Conservation (phyloP, 2,329 filamentous ascomycete species). For the Epichloe coenophiala region DNA sequence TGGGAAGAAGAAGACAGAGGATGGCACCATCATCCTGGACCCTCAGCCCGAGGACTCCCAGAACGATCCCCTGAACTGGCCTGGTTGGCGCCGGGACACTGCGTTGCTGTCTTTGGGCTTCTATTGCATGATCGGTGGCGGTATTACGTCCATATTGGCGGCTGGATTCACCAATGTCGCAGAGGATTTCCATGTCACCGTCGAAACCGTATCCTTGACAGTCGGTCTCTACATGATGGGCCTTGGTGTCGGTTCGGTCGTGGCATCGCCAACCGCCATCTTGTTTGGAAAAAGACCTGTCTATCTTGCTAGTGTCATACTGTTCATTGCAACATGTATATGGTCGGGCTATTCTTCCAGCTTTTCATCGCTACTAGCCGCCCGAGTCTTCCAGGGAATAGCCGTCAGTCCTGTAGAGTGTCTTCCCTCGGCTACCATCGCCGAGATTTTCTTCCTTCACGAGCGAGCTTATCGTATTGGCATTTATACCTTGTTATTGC, state of each 20-base stretch:
- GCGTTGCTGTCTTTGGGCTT: constrained; percentile 75
- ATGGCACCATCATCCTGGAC: constrained; percentile 75
- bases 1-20: constrained; percentile 60
- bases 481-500: constrained; percentile 77
- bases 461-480: constrained; percentile 87
- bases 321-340: constrained; percentile 65
- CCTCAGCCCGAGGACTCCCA: constrained; percentile 83
- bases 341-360: constrained; percentile 82
- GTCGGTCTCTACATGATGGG: constrained; percentile 94
- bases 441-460: constrained; percentile 92
- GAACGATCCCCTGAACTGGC: constrained; percentile 93
- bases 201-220: constrained; percentile 67
- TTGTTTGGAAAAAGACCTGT: constrained; percentile 82
- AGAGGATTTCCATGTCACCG: constrained; percentile 45
- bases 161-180: constrained; percentile 81
- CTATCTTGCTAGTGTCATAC: constrained; percentile 61
- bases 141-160: constrained; percentile 80
- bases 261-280: constrained; percentile 84
- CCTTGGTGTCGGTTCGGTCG: constrained; percentile 70
- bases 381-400: constrained; percentile 76
- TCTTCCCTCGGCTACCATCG: constrained; percentile 82
- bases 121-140: constrained; percentile 90
- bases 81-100: constrained; percentile 62
- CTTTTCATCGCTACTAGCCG: constrained; percentile 66
- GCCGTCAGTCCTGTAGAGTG: constrained; percentile 86